Evolutionary conservation across 2,329 filamentous ascomycete genomes (phyloP), one percentile per base, ranked within the genome.

Genomic region (Madurella fahalii): DNA sequence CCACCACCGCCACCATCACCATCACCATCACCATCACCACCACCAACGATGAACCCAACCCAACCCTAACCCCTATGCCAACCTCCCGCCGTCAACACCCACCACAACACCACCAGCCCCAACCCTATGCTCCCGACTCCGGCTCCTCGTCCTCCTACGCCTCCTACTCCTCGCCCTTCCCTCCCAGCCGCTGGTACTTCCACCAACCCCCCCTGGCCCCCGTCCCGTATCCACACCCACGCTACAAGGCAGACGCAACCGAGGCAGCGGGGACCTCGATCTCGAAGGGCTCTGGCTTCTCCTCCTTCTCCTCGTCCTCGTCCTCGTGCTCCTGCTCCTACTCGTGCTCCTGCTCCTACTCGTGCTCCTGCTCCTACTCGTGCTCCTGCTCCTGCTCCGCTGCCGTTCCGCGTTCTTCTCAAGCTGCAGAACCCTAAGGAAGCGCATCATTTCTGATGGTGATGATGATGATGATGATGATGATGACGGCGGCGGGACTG

Each of bases 251-350:
- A 8, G 16, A 12, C n/a, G 16, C 12, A 11, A 9, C 18, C 25
- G 11, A 9, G 63, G 59, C 7, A 53, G 48, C 9, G 58, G 58
- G 16, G 64, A 63, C 37, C 63, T 58, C 17, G 72, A 73, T 39
- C 71, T 63, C 18, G 72, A 73, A 11, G 71, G 72, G 46, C 70
- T 71, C 57, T 67, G 68, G 53, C 69, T 70, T 20, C 71, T 42
- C 40, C 31, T 20, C 17, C 51, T 42, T 32, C 51, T 45, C 17
- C 18, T 17, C 39, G 40, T 9, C 34, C 12, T 15, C 18, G 37
- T 15, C n/a, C 9, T 20, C 30, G 30, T 39, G 9, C 32, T n/a
- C 12, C n/a, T n/a, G n/a, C n/a, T n/a, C n/a, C n/a, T n/a, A n/a
- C n/a, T n/a, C n/a, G n/a, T 37, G 20, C 15, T 17, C 12, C n/a